These are phyloP conservation scores for Nitzschia sp. DNA, from an alignment of 108 stramenopile species.

Conservation along the genomic window DNA sequence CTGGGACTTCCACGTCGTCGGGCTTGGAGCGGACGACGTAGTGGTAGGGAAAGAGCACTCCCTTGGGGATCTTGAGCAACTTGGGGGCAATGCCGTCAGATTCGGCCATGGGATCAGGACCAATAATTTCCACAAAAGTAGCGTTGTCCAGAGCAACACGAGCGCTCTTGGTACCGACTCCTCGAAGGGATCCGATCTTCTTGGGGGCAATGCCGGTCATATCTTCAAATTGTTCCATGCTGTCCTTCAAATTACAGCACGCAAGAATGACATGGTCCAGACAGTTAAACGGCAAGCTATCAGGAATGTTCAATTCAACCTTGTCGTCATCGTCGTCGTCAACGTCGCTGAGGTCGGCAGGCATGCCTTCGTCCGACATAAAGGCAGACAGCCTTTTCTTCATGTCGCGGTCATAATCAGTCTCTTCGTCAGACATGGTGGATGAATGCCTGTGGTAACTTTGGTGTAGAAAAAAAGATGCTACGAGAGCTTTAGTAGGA, in stretches of 20 bases:
- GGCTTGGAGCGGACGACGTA: slow-evolving; percentile 33
- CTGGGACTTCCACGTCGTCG: slow-evolving; percentile 17
- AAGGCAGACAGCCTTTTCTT: slow-evolving; percentile 20
- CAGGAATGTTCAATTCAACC: slow-evolving; percentile 20
- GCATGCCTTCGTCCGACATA: slow-evolving; percentile 21
- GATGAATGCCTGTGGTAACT: no score
- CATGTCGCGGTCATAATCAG: slow-evolving; percentile 22
- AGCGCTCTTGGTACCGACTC: slow-evolving; percentile 37
- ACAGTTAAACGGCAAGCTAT: slow-evolving; percentile 9
- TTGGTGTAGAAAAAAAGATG: no score
- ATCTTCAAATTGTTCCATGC: slow-evolving; percentile 26
- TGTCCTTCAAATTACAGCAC: slow-evolving; percentile 20
- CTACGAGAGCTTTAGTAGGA: no score
- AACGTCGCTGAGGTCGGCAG: slow-evolving; percentile 20
- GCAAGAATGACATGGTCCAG: slow-evolving; percentile 38
- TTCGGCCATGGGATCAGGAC: slow-evolving; percentile 22
- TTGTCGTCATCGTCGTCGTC: slow-evolving; percentile 17
- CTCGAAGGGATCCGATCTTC: slow-evolving; percentile 26
- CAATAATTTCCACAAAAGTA: slow-evolving; percentile 35
- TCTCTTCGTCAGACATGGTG: no score
- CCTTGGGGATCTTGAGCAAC: slow-evolving; percentile 19
- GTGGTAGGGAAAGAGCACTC: slow-evolving; percentile 32
- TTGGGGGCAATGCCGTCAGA: slow-evolving; percentile 11
- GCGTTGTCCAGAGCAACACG: slow-evolving; percentile 21
- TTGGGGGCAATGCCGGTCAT: slow-evolving; percentile 32